Evolutionary conservation across 306 rosid genomes (phyloP).

Genomic region (Dryas drummondii): DNA sequence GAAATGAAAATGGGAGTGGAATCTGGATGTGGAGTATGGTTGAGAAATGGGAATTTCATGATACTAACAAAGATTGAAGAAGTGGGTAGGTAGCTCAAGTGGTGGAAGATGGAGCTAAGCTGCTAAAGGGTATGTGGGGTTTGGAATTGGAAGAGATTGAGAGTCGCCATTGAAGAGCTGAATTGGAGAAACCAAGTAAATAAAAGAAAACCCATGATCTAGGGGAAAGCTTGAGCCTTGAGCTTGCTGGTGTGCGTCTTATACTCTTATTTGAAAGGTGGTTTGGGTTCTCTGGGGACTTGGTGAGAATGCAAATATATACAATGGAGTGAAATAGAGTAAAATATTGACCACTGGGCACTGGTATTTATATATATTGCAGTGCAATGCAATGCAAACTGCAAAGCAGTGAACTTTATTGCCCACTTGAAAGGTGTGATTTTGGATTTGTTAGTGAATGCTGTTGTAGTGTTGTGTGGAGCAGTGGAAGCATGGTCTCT

Average conservation of each 20-base stretch:
- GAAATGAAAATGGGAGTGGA: background rate
- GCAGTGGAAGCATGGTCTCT: background rate
- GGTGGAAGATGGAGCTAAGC: background rate
- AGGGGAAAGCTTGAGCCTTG: conserved; percentile 4
- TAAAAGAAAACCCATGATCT: conserved; percentile 4
- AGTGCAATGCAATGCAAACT: too few relatives aligned
- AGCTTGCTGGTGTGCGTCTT: background rate
- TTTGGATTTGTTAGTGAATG: background rate
- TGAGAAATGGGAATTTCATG: conserved; percentile 14
- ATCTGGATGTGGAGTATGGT: conserved; percentile 16
- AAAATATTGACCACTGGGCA: background rate
- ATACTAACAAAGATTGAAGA: background rate
- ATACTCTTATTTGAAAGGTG: background rate
- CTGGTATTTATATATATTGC: background rate
- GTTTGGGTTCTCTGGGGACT: background rate
- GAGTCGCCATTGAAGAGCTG: background rate
- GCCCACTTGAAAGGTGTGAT: background rate
- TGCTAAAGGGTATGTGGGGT: background rate
- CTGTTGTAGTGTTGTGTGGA: background rate
- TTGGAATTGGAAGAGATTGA: background rate
- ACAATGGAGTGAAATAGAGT: conserved; percentile 2
- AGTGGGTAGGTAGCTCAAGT: too few relatives aligned
- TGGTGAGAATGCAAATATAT: background rate
- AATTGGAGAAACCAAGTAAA: background rate
- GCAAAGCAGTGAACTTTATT: too few relatives aligned